Evolutionary conservation across 768 basidiomycete species (phyloP).

Genomic region (Lepiota brunneoincarnata): DNA sequence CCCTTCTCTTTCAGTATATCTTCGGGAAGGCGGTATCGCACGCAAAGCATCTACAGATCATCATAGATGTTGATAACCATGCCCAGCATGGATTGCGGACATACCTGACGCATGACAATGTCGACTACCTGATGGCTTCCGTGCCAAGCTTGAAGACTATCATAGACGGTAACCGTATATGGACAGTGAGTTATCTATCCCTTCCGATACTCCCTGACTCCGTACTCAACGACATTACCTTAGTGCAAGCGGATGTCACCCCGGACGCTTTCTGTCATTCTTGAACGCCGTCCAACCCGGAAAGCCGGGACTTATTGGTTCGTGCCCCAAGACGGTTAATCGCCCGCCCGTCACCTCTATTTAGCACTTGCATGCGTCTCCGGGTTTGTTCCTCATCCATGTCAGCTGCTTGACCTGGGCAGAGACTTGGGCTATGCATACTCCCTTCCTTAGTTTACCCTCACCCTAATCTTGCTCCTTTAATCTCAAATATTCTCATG

Average conservation of each 20-base stretch:
- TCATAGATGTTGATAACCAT: conserved; percentile 11
- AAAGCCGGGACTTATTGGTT: conserved; percentile 9
- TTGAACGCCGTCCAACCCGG: conserved; percentile 2
- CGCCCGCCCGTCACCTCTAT: background rate
- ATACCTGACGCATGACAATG: conserved; percentile 3
- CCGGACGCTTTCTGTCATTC: background rate
- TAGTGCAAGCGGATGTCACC: background rate
- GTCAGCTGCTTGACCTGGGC: too few species aligned
- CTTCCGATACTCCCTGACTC: background rate
- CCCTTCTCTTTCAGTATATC: background rate
- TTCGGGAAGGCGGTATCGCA: conserved; percentile 6
- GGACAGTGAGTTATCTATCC: conserved; percentile 6
- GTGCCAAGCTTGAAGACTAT: conserved; percentile 11
- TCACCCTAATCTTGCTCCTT: too few species aligned
- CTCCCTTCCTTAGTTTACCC: too few species aligned
- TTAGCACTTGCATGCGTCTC: too few species aligned
- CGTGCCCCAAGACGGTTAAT: background rate
- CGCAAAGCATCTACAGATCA: conserved; percentile 6
- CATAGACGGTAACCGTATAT: conserved; percentile 12
- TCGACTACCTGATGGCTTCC: conserved; percentile 7
- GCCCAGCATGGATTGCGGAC: conserved; percentile 10
- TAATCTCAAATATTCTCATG: too few species aligned
- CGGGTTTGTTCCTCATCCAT: too few species aligned
- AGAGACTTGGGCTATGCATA: too few species aligned
- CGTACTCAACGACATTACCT: background rate